Evolutionary conservation across 2,329 filamentous ascomycete species (phyloP).

Genomic region (Cladosporium phlei): DNA sequence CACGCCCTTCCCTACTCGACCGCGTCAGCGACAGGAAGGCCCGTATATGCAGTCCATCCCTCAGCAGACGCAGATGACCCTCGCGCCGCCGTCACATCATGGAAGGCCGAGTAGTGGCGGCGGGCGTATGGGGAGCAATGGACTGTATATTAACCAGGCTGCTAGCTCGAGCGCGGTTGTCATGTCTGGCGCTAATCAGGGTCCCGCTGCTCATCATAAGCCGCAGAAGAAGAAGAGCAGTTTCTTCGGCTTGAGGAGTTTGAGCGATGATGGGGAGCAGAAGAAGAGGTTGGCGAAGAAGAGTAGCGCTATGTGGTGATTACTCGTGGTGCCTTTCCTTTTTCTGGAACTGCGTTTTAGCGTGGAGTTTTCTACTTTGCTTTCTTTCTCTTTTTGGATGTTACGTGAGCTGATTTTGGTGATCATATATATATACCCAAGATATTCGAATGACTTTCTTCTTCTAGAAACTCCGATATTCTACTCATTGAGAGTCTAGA

Average conservation of each 20-base stretch:
- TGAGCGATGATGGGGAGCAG: constrained; percentile 26
- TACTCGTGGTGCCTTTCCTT: no score
- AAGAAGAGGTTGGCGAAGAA: constrained; percentile 38
- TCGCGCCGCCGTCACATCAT: constrained; percentile 10
- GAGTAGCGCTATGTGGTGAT: constrained; percentile 40
- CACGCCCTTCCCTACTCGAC: constrained; percentile 5
- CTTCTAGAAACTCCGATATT: no score
- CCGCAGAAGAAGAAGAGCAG: constrained; percentile 33
- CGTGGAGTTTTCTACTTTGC: no score
- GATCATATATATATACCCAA: no score
- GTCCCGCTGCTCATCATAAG: constrained; percentile 17
- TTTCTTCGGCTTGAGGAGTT: constrained; percentile 33
- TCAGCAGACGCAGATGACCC: constrained; percentile 18
- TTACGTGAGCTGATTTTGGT: no score
- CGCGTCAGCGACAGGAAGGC: constrained; percentile 11
- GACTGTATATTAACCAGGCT: constrained; percentile 27
- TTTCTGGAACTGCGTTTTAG: no score
- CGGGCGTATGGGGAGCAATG: constrained; percentile 21
- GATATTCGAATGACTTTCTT: no score
- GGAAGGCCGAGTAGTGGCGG: constrained; percentile 9
- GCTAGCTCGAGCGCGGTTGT: constrained; percentile 27
- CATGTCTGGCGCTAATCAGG: constrained; percentile 31
- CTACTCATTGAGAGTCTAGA: no score
- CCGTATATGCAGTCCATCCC: constrained; percentile 22
- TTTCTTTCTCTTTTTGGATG: no score